A percentile compares a stretch with the other conserved stretches of the same genome.
These are phyloP conservation scores for Leptomonas pyrrhocoris DNA, from an alignment of 208 protist species.

Conservation along the genomic window DNA sequence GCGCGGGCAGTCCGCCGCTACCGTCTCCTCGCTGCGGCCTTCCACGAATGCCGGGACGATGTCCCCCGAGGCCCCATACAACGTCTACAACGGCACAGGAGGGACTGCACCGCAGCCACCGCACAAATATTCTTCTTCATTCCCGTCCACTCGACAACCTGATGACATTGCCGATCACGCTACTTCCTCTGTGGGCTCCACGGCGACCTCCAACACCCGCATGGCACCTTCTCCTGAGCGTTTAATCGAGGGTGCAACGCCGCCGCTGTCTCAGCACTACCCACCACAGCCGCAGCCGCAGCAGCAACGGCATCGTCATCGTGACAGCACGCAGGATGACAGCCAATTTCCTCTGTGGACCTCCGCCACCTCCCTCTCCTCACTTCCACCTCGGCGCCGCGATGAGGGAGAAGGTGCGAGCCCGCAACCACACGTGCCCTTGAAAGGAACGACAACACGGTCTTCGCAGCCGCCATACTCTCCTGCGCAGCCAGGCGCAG, in stretches of 20 bases:
- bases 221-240: conserved; percentile 28
- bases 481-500: background rate
- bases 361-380: conserved; percentile 29
- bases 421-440: conserved; percentile 16
- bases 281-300: background rate
- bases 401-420: conserved; percentile 1
- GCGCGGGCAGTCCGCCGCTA: background rate
- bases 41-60: conserved; percentile 24
- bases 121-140: background rate
- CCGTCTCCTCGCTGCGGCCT: conserved; percentile 14
- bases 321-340: conserved; percentile 11
- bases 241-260: conserved; percentile 3
- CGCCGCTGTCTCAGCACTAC: background rate
- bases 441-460: background rate
- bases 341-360: conserved; percentile 27
- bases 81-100: background rate
- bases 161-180: background rate
- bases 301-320: background rate
- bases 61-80: background rate
- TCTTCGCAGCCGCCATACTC: background rate
- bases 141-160: too few relatives aligned
- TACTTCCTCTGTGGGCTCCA: conserved; percentile 10
- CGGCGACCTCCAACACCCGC: conserved; percentile 17
- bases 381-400: background rate
- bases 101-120: background rate